phyloP scores from a whole-genome alignment of 805 yeast genomes.

The Schwanniomyces pseudopolymorphus region DNA sequence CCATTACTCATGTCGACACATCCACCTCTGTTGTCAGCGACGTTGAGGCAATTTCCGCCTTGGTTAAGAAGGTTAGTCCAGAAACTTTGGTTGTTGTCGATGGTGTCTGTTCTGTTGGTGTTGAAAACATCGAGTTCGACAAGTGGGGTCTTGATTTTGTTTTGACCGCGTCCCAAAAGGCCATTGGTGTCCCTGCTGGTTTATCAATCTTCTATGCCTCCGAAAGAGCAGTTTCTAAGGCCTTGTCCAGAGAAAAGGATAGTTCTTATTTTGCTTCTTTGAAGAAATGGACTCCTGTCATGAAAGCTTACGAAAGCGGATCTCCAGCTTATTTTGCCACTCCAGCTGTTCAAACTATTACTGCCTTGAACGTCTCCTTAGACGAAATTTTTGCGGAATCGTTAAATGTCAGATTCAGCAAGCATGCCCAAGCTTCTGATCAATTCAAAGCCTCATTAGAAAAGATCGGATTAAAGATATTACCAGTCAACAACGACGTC shows the following conservation, averaged over 20 bases:
- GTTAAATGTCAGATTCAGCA: conserved; percentile 59
- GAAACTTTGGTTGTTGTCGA: conserved; percentile 84
- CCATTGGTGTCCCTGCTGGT: conserved; percentile 93
- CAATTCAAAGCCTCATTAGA: conserved; percentile 61
- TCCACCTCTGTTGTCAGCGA: conserved; percentile 90
- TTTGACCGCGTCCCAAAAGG: conserved; percentile 93
- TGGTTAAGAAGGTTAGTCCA: conserved; percentile 69
- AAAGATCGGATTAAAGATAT: conserved; percentile 64
- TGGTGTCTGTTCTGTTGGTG: conserved; percentile 93
- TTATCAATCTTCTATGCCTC: conserved; percentile 76
- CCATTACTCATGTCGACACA: conserved; percentile 94
- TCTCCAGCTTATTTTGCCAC: conserved; percentile 89
- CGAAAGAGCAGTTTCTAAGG: conserved; percentile 67
- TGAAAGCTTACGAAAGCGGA: conserved; percentile 82
- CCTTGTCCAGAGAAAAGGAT: conserved; percentile 48
- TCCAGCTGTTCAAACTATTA: conserved; percentile 86
- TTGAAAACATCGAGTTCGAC: conserved; percentile 82
- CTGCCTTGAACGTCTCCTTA: conserved; percentile 76
- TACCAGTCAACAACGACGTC: conserved; percentile 55
- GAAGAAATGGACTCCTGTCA: conserved; percentile 83
- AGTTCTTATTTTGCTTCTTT: conserved; percentile 67
- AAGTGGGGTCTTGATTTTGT: conserved; percentile 88
- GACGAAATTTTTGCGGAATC: conserved; percentile 60
- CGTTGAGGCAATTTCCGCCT: conserved; percentile 57
- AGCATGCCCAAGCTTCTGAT: conserved; percentile 62